Evolutionary conservation across 352 stramenopile genomes (phyloP).

Genomic region (Pythium aphanidermatum): DNA sequence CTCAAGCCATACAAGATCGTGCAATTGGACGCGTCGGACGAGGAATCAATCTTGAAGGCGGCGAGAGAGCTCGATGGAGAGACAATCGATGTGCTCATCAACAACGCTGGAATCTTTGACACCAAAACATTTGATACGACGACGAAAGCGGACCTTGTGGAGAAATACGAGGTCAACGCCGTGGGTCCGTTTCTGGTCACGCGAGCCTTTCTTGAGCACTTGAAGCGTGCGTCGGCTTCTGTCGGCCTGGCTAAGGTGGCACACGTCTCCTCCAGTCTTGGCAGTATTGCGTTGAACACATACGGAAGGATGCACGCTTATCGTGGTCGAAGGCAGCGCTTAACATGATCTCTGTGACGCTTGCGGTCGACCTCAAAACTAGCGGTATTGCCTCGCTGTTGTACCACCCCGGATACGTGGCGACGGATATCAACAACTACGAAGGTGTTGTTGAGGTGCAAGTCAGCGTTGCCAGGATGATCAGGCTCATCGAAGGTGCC

Average conservation of each 20-base stretch:
- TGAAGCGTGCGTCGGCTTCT: constrained; percentile 18
- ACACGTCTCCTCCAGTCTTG: constrained; percentile 20
- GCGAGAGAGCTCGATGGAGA: constrained; percentile 26
- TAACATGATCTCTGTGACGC: constrained; percentile 33
- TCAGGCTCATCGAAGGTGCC: constrained; percentile 19
- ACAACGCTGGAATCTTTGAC: constrained; percentile 46
- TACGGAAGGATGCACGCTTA: constrained; percentile 3
- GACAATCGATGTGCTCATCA: constrained; percentile 44
- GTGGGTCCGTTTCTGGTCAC: constrained; percentile 49
- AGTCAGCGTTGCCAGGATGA: constrained; percentile 23
- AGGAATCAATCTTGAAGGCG: constrained; percentile 27
- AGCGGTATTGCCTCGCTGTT: constrained; percentile 24
- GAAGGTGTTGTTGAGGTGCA: constrained; percentile 14
- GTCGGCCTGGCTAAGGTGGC: constrained; percentile 13
- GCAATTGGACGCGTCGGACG: constrained; percentile 28
- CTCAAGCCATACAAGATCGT: constrained; percentile 33
- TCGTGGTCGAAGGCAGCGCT: constrained; percentile 42
- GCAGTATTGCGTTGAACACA: constrained; percentile 21
- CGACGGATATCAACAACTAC: constrained; percentile 31
- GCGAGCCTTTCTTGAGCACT: constrained; percentile 29
- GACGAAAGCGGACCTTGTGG: constrained; percentile 33
- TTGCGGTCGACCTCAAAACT: constrained; percentile 25
- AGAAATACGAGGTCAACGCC: constrained; percentile 52
- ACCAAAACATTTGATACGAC: constrained; percentile 14
- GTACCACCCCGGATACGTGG: constrained; percentile 31